Percentiles rank a stretch among this genome's conserved stretches.
phyloP scores from a whole-genome alignment of 2,329 filamentous ascomycete species.

The Pyricularia sp. region DNA sequence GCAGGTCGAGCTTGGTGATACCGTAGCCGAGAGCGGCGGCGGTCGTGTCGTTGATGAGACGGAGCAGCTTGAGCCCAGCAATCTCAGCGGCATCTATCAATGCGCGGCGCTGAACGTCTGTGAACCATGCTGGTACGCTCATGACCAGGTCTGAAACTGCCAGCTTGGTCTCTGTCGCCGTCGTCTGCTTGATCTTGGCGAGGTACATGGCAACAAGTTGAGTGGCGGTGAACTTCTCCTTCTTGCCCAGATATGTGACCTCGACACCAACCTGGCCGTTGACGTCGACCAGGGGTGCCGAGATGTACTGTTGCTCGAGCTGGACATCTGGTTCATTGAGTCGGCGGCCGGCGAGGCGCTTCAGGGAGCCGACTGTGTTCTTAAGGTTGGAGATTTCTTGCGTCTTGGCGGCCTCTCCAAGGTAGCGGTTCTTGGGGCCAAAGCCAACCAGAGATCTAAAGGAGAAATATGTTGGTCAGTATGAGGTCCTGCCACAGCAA shows the following conservation, averaged over 20 bases:
- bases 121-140: conserved; percentile 95
- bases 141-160: conserved; percentile 90
- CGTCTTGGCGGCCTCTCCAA: conserved; percentile 94
- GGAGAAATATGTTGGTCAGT: conserved; percentile 1
- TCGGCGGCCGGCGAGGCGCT: conserved; percentile 81
- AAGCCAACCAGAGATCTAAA: conserved; percentile 85
- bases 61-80: conserved; percentile 82
- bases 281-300: conserved; percentile 77
- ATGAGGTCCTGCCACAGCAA: background rate
- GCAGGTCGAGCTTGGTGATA: conserved; percentile 95
- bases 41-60: conserved; percentile 96
- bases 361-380: conserved; percentile 91
- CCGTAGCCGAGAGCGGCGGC: conserved; percentile 93
- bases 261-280: conserved; percentile 93
- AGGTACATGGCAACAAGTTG: conserved; percentile 94
- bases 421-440: conserved; percentile 84
- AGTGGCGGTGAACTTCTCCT: conserved; percentile 88
- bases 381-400: conserved; percentile 99
- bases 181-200: conserved; percentile 86
- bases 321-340: conserved; percentile 86
- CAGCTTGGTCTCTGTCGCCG: conserved; percentile 77
- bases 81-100: conserved; percentile 90
- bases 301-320: conserved; percentile 86
- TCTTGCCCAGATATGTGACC: conserved; percentile 87
- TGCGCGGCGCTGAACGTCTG: conserved; percentile 80